Percentiles rank a stretch among this genome's conserved stretches.
Evolutionary conservation across 176 grass and related monocot genomes (phyloP).

Genomic region (Phoenix dactylifera): DNA sequence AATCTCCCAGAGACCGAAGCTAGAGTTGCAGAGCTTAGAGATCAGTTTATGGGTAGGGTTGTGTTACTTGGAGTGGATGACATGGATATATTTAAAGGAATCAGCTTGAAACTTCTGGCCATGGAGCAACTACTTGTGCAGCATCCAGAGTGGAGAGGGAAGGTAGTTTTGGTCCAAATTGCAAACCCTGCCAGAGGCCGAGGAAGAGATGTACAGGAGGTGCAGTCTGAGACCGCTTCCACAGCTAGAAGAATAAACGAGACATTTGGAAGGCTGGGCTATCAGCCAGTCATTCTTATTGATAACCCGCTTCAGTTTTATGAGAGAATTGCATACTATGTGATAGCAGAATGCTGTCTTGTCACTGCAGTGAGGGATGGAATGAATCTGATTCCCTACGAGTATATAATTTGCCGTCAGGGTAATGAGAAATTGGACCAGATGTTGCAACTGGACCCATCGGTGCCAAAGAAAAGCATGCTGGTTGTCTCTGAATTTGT

Average conservation of each 20-base stretch:
- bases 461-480: constrained; percentile 30
- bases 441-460: constrained; percentile 17
- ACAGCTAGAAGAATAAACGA: constrained; percentile 36
- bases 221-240: constrained; percentile 29
- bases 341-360: constrained; percentile 41
- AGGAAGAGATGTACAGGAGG: constrained; percentile 42
- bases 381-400: constrained; percentile 56
- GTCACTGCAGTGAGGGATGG: constrained; percentile 55
- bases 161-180: constrained; percentile 43
- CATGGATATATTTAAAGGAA: constrained; percentile 65
- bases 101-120: constrained; percentile 51
- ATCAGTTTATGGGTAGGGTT: constrained; percentile 22
- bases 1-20: constrained; percentile 22
- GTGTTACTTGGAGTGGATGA: constrained; percentile 50
- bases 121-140: constrained; percentile 41
- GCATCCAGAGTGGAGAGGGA: constrained; percentile 42
- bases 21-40: constrained; percentile 25
- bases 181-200: constrained; percentile 41
- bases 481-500: constrained; percentile 50
- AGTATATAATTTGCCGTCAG: constrained; percentile 44
- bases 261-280: constrained; percentile 27
- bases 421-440: constrained; percentile 27
- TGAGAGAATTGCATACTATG: constrained; percentile 47
- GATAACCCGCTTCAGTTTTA: constrained; percentile 41
- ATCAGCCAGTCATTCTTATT: constrained; percentile 36